phyloP scores from a whole-genome alignment of 345 rosid genomes.

The Melastoma malabathricum region DNA sequence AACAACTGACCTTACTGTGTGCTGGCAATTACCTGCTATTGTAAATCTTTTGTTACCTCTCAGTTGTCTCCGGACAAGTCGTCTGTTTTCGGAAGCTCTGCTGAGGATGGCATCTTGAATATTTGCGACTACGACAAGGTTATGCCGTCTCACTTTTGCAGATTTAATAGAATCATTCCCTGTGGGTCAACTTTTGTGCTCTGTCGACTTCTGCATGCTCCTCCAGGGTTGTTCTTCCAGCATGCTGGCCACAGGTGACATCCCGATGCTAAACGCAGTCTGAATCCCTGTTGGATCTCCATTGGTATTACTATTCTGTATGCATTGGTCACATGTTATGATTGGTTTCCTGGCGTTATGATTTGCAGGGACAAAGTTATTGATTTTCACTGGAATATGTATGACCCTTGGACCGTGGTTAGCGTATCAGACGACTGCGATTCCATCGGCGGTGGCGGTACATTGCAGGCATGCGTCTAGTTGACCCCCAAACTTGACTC shows the following conservation, averaged over 20 bases:
- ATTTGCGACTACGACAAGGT: constrained; percentile 94
- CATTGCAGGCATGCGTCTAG: constrained; percentile 52
- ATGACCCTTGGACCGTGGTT: constrained; percentile 92
- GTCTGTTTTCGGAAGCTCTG: constrained; percentile 92
- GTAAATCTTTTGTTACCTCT: background rate
- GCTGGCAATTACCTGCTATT: too few species aligned
- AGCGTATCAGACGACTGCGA: constrained; percentile 98
- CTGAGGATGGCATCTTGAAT: constrained; percentile 89
- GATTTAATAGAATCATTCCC: too few species aligned
- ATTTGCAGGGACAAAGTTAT: constrained; percentile 77
- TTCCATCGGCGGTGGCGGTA: constrained; percentile 87
- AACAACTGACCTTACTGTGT: background rate
- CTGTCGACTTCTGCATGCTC: constrained; percentile 13
- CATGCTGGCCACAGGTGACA: constrained; percentile 63
- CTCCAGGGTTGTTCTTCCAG: constrained; percentile 56
- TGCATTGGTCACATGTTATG: background rate
- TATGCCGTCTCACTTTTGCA: constrained; percentile 3
- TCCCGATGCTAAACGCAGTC: background rate
- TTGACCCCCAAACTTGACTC: background rate
- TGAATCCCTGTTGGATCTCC: background rate
- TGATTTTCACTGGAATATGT: constrained; percentile 83
- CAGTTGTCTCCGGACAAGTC: constrained; percentile 91
- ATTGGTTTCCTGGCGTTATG: background rate
- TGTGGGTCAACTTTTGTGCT: background rate
- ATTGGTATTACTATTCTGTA: too few species aligned